phyloP scores from a whole-genome alignment of 2,329 filamentous ascomycete genomes.

The Fusarium ramigenum region DNA sequence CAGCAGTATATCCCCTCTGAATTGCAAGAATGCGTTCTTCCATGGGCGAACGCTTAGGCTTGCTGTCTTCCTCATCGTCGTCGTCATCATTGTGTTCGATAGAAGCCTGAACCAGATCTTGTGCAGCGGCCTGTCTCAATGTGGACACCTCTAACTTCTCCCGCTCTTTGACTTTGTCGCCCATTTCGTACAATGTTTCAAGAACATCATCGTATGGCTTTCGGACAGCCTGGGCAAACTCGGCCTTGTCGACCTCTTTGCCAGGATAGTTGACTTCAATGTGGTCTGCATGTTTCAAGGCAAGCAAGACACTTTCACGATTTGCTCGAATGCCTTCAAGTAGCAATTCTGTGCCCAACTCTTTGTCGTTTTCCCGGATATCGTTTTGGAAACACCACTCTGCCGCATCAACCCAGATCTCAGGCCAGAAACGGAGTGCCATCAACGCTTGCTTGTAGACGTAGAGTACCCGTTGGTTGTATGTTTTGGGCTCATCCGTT shows the following conservation, averaged over 20 bases:
- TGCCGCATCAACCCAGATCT: constrained; percentile 94
- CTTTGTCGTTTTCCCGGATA: constrained; percentile 67
- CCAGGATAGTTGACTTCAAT: constrained; percentile 81
- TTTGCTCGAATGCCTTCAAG: constrained; percentile 87
- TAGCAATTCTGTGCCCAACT: constrained; percentile 77
- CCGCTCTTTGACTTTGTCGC: constrained; percentile 74
- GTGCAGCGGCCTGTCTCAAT: constrained; percentile 62
- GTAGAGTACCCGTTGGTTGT: constrained; percentile 83
- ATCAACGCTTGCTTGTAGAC: constrained; percentile 94
- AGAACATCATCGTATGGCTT: constrained; percentile 86
- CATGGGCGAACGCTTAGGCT: constrained; percentile 62
- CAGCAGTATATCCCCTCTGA: constrained; percentile 73
- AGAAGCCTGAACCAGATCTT: constrained; percentile 50
- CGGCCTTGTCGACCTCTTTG: constrained; percentile 80
- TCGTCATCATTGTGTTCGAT: constrained; percentile 62
- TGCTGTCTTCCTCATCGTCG: constrained; percentile 54
- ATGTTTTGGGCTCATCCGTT: constrained; percentile 78
- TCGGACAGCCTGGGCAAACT: constrained; percentile 80
- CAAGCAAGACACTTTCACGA: constrained; percentile 90
- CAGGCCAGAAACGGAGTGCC: constrained; percentile 92
- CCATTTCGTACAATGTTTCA: constrained; percentile 86
- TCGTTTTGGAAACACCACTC: constrained; percentile 90
- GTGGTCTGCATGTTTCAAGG: constrained; percentile 88
- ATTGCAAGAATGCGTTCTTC: constrained; percentile 72
- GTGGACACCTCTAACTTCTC: constrained; percentile 67